Base-by-base conservation (phyloP, 2,329 filamentous ascomycete species). In the Fusarium sambucinum region DNA sequence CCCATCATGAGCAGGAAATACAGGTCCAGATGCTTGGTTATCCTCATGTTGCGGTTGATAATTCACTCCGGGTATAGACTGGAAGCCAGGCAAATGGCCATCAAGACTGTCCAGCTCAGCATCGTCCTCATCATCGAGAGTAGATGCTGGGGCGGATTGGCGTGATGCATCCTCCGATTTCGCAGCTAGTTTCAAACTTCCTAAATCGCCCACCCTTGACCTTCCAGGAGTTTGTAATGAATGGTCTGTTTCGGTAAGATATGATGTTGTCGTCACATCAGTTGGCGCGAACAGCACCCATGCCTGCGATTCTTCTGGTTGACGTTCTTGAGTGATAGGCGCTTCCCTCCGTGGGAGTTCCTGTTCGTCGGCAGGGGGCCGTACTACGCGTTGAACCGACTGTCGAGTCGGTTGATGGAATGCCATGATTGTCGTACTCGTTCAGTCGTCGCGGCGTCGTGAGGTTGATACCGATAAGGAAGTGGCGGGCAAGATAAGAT, bases 251-350 rank as follows among this genome's bases (percentile, higher is more conserved):
- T 92, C 89, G 44, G 90, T 92, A 53, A 90, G 85, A 65, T 91
- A 89, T 7, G 89, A 89, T 13, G 86, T 85, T 21, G 91, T 90
- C 5, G 85, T 86, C 46, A 80, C 80, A 33, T 90, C 86, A 67
- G 89, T 89, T 11, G 93, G 93, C 10, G 94, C 92, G 83, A 99
- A 99, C 69, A 99, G 88, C 55, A 98, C 91, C 96, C 96, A 99
- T 86, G 97, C 95, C 79, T 96, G 91, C 14, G 92, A 91, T 69
- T 94, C 91, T 64, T 92, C 89, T 62, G 89, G 81, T 42, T 69
- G 72, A 23, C 75, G 73, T 48, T 80, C 79, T 35, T 77, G 69
- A 62, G 70, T 58, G 59, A 73, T 74, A 68, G 73, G 75, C 59
- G 48, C 52, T 19, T 72, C 69, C 50, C 59, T 57, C 54, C 73